These are phyloP conservation scores for Wallacemonas sp. DNA, from an alignment of 208 protist genomes.

Conservation along the genomic window DNA sequence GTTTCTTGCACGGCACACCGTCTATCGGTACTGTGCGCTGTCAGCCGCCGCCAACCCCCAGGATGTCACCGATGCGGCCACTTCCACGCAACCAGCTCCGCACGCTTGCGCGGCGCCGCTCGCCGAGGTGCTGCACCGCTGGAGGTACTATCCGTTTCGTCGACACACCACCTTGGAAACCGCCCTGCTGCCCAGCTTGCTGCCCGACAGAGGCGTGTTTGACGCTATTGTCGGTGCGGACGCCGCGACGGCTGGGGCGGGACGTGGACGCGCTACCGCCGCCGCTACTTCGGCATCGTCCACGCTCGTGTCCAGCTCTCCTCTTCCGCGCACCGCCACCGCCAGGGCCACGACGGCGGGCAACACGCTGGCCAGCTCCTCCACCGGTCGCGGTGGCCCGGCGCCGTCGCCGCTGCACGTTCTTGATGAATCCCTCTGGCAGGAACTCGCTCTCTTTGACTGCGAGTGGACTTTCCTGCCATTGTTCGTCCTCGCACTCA, in stretches of 20 bases:
- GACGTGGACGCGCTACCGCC: background rate
- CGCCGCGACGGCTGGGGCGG: no score
- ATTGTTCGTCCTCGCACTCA: slow-evolving; percentile 43
- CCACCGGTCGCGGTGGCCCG: background rate
- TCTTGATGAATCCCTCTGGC: slow-evolving; percentile 31
- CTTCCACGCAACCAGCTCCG: no score
- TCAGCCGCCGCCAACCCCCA: no score
- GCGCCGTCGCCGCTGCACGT: slow-evolving; percentile 9
- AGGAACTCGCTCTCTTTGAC: slow-evolving; percentile 19
- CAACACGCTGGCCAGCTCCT: background rate
- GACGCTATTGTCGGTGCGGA: background rate
- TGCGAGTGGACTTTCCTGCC: slow-evolving; percentile 46
- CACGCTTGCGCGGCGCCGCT: no score
- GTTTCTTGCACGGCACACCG: background rate
- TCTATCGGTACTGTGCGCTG: background rate
- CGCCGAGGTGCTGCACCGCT: background rate
- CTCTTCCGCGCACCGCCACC: background rate
- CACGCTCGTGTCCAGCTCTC: slow-evolving; percentile 3
- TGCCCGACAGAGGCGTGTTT: background rate
- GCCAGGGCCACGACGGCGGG: background rate
- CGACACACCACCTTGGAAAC: background rate
- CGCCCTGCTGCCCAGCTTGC: background rate
- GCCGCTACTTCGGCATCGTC: background rate
- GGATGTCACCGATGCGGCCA: no score
- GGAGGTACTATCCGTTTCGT: background rate